A percentile compares a stretch with the other conserved stretches of the same genome.
Conservation (phyloP, 306 rosid species). For the Nissolia schottii region DNA sequence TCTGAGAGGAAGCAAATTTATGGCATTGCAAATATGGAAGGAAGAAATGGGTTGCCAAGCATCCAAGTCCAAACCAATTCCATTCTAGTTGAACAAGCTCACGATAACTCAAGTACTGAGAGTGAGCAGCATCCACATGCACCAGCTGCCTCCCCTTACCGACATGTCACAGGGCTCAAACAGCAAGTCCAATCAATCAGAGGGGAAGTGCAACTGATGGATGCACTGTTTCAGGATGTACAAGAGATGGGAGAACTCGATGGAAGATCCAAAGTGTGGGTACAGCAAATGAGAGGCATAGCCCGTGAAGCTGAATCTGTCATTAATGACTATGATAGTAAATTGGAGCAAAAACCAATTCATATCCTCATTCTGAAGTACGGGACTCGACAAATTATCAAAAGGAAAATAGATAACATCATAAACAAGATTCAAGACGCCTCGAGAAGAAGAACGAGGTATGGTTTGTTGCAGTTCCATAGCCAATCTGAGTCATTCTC, state of each 20-base stretch:
- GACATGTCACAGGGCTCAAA: neutral
- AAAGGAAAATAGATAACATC: neutral
- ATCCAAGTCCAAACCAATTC: neutral
- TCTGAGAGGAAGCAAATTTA: slow-evolving; percentile 3
- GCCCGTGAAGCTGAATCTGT: neutral
- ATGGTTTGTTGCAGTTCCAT: neutral
- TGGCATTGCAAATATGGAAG: slow-evolving; percentile 9
- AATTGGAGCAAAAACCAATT: neutral
- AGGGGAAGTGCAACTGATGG: slow-evolving; percentile 6
- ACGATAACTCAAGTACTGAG: neutral
- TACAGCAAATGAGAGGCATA: neutral
- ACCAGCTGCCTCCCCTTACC: neutral
- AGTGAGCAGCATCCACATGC: neutral
- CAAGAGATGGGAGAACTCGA: neutral
- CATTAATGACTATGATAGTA: neutral
- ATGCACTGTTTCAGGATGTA: slow-evolving; percentile 9
- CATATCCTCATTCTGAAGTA: neutral
- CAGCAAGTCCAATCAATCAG: neutral
- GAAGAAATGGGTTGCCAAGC: neutral
- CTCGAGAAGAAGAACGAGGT: neutral
- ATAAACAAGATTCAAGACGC: neutral
- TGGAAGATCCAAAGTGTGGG: slow-evolving; percentile 2
- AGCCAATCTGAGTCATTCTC: neutral
- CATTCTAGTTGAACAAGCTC: neutral
- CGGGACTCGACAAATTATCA: neutral